phyloP scores from a whole-genome alignment of 164 flowering plant species.

The Annona squamosa region DNA sequence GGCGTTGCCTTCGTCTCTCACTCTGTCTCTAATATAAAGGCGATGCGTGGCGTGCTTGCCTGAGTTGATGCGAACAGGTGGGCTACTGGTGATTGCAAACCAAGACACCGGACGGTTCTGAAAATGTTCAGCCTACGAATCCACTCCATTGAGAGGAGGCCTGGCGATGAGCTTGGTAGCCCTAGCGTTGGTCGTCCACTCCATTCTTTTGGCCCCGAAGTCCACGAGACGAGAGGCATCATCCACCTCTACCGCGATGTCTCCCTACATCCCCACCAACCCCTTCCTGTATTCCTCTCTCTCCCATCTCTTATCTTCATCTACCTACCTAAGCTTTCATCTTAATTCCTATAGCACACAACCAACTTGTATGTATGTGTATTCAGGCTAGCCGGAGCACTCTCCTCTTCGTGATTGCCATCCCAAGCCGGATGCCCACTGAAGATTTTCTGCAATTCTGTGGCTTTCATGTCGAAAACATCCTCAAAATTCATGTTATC shows the following conservation, averaged over 20 bases:
- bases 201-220: constrained; percentile 4
- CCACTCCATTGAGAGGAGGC: constrained; percentile 61
- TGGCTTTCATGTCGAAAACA: constrained; percentile 36
- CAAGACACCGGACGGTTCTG: no score
- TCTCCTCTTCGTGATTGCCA: constrained; percentile 66
- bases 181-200: neutral
- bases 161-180: constrained; percentile 23
- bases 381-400: constrained; percentile 20
- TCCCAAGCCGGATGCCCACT: constrained; percentile 63
- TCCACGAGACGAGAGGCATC: constrained; percentile 64
- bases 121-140: constrained; percentile 61
- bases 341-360: no score
- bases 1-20: no score
- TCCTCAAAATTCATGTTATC: constrained; percentile 50
- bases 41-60: no score
- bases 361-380: neutral
- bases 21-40: no score
- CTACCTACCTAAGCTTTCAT: no score
- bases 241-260: constrained; percentile 67
- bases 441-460: constrained; percentile 66
- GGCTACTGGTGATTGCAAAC: no score
- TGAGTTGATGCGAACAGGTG: no score
- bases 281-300: constrained; percentile 3
- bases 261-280: constrained; percentile 16
- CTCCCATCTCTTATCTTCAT: no score